These are phyloP conservation scores for Linderina pennispora DNA, from an alignment of 192 early-diverging fungal species.

Conservation along the genomic window DNA sequence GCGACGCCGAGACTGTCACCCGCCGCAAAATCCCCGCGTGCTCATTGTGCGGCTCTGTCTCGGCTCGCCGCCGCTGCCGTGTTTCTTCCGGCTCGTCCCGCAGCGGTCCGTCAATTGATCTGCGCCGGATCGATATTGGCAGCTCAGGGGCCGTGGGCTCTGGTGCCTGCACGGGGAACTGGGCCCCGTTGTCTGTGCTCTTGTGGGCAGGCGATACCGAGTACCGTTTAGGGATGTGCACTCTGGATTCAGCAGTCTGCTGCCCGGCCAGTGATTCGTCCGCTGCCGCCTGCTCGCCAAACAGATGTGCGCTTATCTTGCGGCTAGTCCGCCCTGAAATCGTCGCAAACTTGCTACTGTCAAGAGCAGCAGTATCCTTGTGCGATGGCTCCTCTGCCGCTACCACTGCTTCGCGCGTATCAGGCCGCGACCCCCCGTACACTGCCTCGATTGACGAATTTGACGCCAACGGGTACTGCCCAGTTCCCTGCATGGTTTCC, in stretches of 20 bases:
- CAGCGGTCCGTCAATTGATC: too few species aligned
- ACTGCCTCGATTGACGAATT: conserved; percentile 44
- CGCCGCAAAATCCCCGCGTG: conserved; percentile 21
- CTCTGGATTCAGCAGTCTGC: conserved; percentile 14
- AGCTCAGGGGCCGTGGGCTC: too few species aligned
- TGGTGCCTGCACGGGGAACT: too few species aligned
- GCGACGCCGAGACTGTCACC: conserved; percentile 22
- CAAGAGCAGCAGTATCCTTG: neutral
- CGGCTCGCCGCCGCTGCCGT: neutral
- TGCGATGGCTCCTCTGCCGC: neutral
- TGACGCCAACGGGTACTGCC: conserved; percentile 9
- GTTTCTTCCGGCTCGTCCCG: too few species aligned
- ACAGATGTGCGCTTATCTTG: conserved; percentile 2
- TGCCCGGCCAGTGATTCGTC: neutral
- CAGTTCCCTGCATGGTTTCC: too few species aligned
- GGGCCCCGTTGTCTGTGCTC: too few species aligned
- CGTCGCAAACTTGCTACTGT: conserved; percentile 6
- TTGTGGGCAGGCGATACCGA: conserved; percentile 22
- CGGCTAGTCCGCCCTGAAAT: conserved; percentile 8
- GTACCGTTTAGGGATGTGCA: conserved; percentile 26
- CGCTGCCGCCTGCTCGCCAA: too few species aligned
- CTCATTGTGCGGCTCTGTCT: conserved; percentile 3
- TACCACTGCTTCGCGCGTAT: conserved; percentile 6
- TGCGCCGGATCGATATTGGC: too few species aligned
- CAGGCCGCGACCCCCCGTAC: conserved; percentile 36